These are phyloP conservation scores for Penicillium fuscoglaucum DNA, from an alignment of 2,329 filamentous ascomycete genomes.

Conservation along the genomic window DNA sequence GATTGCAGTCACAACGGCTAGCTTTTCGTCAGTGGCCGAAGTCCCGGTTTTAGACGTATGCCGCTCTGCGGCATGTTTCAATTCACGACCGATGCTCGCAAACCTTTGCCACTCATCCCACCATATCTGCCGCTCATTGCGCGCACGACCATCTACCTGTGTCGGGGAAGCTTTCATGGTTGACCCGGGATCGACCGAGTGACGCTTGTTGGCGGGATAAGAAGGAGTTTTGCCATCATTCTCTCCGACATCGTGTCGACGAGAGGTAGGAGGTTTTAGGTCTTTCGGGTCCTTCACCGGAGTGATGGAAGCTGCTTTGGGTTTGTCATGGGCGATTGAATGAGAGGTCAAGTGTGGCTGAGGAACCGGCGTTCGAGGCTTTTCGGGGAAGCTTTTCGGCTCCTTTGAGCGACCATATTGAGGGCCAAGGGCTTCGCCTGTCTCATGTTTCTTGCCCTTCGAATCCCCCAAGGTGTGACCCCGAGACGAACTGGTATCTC, in stretches of 20 bases:
- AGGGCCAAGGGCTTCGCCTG: slow-evolving; percentile 29
- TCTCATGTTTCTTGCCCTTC: slow-evolving; percentile 25
- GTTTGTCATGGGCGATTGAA: slow-evolving; percentile 27
- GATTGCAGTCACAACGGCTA: slow-evolving; percentile 42
- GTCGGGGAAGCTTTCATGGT: slow-evolving; percentile 32
- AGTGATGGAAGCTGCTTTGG: slow-evolving; percentile 37
- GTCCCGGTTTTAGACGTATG: slow-evolving; percentile 34
- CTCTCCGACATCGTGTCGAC: slow-evolving; percentile 43
- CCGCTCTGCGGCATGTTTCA: slow-evolving; percentile 49
- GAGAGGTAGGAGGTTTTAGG: slow-evolving; percentile 38
- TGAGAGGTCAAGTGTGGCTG: slow-evolving; percentile 37
- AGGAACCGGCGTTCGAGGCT: slow-evolving; percentile 39
- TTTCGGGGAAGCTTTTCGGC: slow-evolving; percentile 34
- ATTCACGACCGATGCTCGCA: slow-evolving; percentile 44
- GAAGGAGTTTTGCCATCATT: slow-evolving; percentile 44
- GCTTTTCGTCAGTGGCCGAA: slow-evolving; percentile 37
- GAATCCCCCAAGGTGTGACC: slow-evolving; percentile 15
- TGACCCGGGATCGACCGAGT: slow-evolving; percentile 27
- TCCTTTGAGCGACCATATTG: slow-evolving; percentile 39
- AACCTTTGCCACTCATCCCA: slow-evolving; percentile 46
- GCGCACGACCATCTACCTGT: slow-evolving; percentile 28
- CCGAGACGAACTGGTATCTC: slow-evolving; percentile 13
- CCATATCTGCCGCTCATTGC: slow-evolving; percentile 45
- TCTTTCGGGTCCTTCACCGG: slow-evolving; percentile 49
- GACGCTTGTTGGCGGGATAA: slow-evolving; percentile 31